Base-by-base conservation (phyloP, 345 rosid genomes). In the Carallia brachiata region DNA sequence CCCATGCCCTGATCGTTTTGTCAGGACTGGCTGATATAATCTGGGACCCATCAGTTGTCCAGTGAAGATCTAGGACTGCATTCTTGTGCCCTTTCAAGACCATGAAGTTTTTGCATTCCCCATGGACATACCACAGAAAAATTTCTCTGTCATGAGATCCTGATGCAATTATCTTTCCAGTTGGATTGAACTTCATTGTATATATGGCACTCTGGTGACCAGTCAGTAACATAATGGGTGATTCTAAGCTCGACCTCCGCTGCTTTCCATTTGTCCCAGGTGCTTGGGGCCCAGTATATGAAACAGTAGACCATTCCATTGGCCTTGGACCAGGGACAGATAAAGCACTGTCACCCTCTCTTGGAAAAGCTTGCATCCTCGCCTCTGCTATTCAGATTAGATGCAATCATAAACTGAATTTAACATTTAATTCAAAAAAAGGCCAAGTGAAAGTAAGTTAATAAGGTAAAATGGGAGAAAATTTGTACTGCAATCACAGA, bases 71-170 rank as follows among this genome's bases (percentile, higher is more conserved):
- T 65, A 95, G 81, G 74, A 95, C 72, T 37, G 98, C 98, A 75
- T 90, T 95, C 80, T 92, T 92, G 83, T 95, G 98, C 72, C 99
- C 99, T 75, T 88, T 95, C 64, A 95, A 63, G 70, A 95, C 91
- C 99, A 95, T 88, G 79, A 82, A 95, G 75, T 92, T 95, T 75
- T 92, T 95, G 89, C 98, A 92, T 63, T 95, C 97, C 5, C 97
- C 98, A 36, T 89, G 91, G 63, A 90, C 89, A 52, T 85, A 65
- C 99, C 99, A 92, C 6, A 95, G 87, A 72, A 92, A 92, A 52
- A 95, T 95, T 70, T 95, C 99, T 64, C 81, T 86, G 77, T 95
- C 99, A 6, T 95, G 99, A 2, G 99, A 95, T 48, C 99, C 99
- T 47, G 98, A 95, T 23, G 99, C 98, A 60, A 95, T 74, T 18